Conservation (phyloP, 164 flowering plant genomes). For the Umbilicus rupestris region DNA sequence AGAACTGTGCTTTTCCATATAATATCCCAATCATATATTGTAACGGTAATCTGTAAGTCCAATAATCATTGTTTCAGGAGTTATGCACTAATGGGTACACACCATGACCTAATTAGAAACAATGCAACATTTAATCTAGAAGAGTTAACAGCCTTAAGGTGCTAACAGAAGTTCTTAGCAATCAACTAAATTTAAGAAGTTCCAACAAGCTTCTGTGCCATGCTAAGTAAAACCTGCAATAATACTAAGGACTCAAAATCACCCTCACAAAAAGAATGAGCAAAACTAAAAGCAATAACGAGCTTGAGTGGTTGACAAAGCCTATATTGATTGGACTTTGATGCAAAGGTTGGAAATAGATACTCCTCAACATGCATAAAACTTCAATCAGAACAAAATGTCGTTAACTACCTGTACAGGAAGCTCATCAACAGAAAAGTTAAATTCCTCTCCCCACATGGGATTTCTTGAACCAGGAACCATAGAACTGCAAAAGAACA, state of each 20-base stretch:
- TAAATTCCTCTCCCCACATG: constrained; percentile 99
- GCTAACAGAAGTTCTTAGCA: not conserved
- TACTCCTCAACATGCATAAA: too few relatives aligned
- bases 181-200: too few relatives aligned
- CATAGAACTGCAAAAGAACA: constrained; percentile 65
- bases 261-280: not conserved
- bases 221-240: not conserved
- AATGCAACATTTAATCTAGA: not conserved
- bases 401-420: constrained; percentile 63
- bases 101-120: not conserved
- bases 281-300: not conserved
- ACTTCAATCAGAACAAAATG: not conserved
- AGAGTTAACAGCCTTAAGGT: not conserved
- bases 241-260: not conserved
- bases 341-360: too few relatives aligned
- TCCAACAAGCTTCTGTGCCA: too few relatives aligned
- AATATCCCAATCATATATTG: constrained; percentile 98
- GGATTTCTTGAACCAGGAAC: constrained; percentile 98
- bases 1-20: constrained; percentile 95
- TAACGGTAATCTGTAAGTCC: constrained; percentile 58
- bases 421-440: constrained; percentile 83
- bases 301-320: not conserved
- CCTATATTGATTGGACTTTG: too few relatives aligned
- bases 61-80: not conserved
- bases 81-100: not conserved